A percentile compares a stretch with the other conserved stretches of the same genome.
Conservation (phyloP, 371 early-diverging fungal species). For the Cokeromyces recurvatus region DNA sequence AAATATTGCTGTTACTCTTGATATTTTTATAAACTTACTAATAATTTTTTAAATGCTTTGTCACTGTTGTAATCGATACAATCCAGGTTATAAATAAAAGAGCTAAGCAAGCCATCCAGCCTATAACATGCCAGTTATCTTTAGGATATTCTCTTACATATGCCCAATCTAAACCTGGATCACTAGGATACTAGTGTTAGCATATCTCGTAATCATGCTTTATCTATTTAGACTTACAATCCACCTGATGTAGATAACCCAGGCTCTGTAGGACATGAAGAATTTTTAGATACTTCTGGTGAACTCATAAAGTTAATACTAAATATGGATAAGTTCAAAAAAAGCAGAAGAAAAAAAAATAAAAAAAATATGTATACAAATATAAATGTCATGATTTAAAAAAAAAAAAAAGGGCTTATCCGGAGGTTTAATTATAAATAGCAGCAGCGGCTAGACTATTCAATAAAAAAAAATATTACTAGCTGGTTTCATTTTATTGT, state of each 20-base stretch:
- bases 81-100: slow-evolving; percentile 38
- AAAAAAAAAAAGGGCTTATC: too few species aligned
- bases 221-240: slow-evolving; percentile 10
- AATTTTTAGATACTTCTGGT: too few species aligned
- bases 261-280: slow-evolving; percentile 14
- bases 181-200: not conserved
- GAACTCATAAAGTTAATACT: not conserved
- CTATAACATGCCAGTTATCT: slow-evolving; percentile 43
- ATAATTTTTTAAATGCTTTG: slow-evolving; percentile 32
- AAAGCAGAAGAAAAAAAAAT: too few species aligned
- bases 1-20: not conserved
- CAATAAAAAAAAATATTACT: too few species aligned
- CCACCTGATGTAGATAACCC: slow-evolving; percentile 11
- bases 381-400: too few species aligned
- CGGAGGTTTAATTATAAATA: too few species aligned
- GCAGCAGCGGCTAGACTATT: too few species aligned
- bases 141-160: slow-evolving; percentile 11
- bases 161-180: slow-evolving; percentile 17
- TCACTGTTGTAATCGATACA: slow-evolving; percentile 18
- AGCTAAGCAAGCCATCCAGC: slow-evolving; percentile 35
- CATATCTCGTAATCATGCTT: not conserved
- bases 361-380: too few species aligned
- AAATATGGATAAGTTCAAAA: too few species aligned
- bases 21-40: slow-evolving; percentile 29
- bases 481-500: too few species aligned